Base-by-base conservation (phyloP, 768 basidiomycete genomes). In the Lepiota subincarnata region DNA sequence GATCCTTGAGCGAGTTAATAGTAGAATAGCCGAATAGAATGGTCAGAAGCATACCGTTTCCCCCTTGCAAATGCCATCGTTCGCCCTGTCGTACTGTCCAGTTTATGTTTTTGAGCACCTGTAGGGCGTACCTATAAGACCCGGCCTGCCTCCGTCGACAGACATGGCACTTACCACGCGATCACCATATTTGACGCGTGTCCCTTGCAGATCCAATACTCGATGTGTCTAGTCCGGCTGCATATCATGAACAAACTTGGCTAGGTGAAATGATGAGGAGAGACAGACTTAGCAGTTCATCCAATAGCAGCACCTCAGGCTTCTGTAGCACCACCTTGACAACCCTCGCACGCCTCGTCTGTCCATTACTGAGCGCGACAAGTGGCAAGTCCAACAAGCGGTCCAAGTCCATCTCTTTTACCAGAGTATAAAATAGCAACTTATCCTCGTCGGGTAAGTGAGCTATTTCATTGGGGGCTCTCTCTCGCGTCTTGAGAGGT, bases 351-450 rank as follows among this genome's bases (percentile, higher is more conserved):
- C 92, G 72, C 36, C 95, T 73, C 24, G 87, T 98, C 72, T 99
- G 95, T 0, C 96, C 96, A 62, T 95, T 96, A 57, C 88, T 91
- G 48, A 98, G 66, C 0, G 90, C 90, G 7, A 98, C 76, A 3
- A 90, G 65, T 0, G 96, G 96, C 5, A 96, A 63, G 62, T 94
- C 86, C n/a, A 98, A 72, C 20, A 95, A 68, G 4, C 73, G 59
- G 1, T 67, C 64, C 37, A 98, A 70, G 7, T 78, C 77, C 64
- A 98, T 76, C 43, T 68, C 66, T 2, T 72, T 68, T 0, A 82
- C 74, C n/a, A 90, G 66, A 1, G 72, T 66, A 3, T 81, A 74
- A 52, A 95, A 77, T 6, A 77, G 48, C 7, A 20, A 11, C 20
- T 45, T 55, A 19, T 60, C 49, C 22, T 54, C 43, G 8, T 50